Evolutionary conservation across 352 stramenopile species (phyloP), one percentile per base, ranked within the genome.

Genomic region (Globisporangium viniferum): DNA sequence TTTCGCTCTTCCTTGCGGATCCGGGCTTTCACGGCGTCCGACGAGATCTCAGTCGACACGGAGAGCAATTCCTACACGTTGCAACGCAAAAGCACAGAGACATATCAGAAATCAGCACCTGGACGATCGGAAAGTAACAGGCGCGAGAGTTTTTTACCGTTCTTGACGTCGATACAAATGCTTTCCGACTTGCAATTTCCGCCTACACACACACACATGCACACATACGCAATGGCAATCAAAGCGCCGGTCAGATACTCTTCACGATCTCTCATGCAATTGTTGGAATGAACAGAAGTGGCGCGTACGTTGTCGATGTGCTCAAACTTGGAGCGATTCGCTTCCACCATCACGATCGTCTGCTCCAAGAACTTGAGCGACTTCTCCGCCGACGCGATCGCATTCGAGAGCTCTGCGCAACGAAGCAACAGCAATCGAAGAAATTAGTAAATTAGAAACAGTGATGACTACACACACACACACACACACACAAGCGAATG

Each of bases 331-430:
- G 79, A 74, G 62, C 86, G 79, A 69, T 94, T 92, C 56, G 81
- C 80, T 55, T 93, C 84, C 55, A 94, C 86, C 75, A 88, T 89
- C 60, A 89, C 82, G 67, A 94, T 92, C 7, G 82, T 94, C 61
- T 94, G 82, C 61, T 94, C 86, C 14, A 94, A 62, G 64, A 94
- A 94, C 66, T 89, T 87, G 64, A 93, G 61, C 39, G 86, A 92
- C 66, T 92, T 90, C 66, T 93, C 81, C 0, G 86, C 82, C 6
- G 81, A 76, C 1, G 68, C 64, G 27, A 94, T 70, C 0, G 80
- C 80, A 22, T 67, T 69, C 33, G 79, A 67, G 55, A 94, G 87
- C 72, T 92, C 86, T 93, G 54, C n/a, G 27, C 10, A 3, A 27
- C 24, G n/a, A 22, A 53, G 53, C 14, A 31, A 46, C 15, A 48